Percentiles rank a stretch among this genome's conserved stretches.
phyloP scores from a whole-genome alignment of 2,329 filamentous ascomycete genomes.

The Endothia cerciana region DNA sequence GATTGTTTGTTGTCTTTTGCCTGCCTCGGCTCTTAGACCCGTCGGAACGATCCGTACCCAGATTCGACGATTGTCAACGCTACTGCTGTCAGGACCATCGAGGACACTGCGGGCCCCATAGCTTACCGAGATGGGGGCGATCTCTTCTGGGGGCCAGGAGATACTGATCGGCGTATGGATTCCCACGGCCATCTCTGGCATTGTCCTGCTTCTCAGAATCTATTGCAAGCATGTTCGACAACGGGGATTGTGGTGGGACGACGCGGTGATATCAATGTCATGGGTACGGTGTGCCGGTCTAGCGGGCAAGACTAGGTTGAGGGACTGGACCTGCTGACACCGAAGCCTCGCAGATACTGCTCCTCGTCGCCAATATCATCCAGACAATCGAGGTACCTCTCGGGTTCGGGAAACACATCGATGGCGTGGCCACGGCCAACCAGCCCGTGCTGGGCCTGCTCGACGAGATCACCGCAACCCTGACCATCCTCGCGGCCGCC shows the following conservation, averaged over 20 bases:
- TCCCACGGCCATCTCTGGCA: neutral
- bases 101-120: neutral
- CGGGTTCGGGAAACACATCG: conserved; percentile 2
- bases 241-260: conserved; percentile 7
- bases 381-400: conserved; percentile 18
- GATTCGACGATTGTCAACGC: neutral
- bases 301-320: neutral
- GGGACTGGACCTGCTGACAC: neutral
- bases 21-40: neutral
- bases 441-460: neutral
- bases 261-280: neutral
- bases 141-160: neutral
- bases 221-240: conserved; percentile 2
- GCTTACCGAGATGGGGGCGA: neutral
- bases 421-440: neutral
- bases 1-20: neutral
- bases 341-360: neutral
- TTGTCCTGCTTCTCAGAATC: conserved; percentile 1
- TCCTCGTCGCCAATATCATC: conserved; percentile 19
- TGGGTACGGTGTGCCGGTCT: neutral
- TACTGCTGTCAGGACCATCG: neutral
- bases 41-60: neutral
- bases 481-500: conserved; percentile 36
- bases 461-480: neutral
- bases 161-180: conserved; percentile 1